Evolutionary conservation across 148 eudicot species (phyloP).

Genomic region (Camellia granthamiana): DNA sequence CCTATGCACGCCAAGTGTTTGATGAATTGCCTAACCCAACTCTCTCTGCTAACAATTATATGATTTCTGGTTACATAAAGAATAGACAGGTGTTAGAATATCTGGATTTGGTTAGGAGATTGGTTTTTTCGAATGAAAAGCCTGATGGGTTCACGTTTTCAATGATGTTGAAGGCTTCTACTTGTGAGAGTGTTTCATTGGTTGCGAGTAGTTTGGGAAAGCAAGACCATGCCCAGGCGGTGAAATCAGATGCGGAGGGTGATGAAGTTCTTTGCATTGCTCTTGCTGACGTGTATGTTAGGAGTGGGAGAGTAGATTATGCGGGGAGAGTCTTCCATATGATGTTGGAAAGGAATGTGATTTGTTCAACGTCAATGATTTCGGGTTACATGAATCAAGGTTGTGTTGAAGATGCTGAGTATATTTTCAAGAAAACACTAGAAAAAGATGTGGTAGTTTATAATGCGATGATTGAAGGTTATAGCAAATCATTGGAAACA

Average conservation of each 20-base stretch:
- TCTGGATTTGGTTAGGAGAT: slow-evolving; percentile 46
- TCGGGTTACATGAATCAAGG: slow-evolving; percentile 68
- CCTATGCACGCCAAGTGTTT: slow-evolving; percentile 64
- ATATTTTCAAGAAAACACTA: slow-evolving; percentile 41
- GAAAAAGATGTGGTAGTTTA: slow-evolving; percentile 81
- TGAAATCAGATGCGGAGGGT: slow-evolving; percentile 36
- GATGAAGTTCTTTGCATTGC: slow-evolving; percentile 64
- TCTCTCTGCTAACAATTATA: slow-evolving; percentile 67
- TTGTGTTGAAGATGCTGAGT: slow-evolving; percentile 59
- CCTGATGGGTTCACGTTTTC: slow-evolving; percentile 81
- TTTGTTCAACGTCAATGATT: slow-evolving; percentile 84
- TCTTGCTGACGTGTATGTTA: slow-evolving; percentile 79
- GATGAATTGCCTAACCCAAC: slow-evolving; percentile 69
- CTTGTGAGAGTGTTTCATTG: slow-evolving; percentile 23
- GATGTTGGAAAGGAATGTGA: slow-evolving; percentile 59
- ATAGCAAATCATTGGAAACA: slow-evolving; percentile 65
- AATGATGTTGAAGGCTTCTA: slow-evolving; percentile 73
- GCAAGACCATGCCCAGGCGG: slow-evolving; percentile 70
- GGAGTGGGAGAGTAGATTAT: slow-evolving; percentile 55
- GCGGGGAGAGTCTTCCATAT: slow-evolving; percentile 73
- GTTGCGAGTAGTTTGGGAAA: slow-evolving; percentile 36
- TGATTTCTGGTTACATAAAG: slow-evolving; percentile 69
- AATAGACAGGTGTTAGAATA: slow-evolving; percentile 37
- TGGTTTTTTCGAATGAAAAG: slow-evolving; percentile 33
- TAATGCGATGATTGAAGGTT: slow-evolving; percentile 98